Evolutionary conservation across 2,329 filamentous ascomycete genomes (phyloP).

Genomic region (Alternaria burnsii): DNA sequence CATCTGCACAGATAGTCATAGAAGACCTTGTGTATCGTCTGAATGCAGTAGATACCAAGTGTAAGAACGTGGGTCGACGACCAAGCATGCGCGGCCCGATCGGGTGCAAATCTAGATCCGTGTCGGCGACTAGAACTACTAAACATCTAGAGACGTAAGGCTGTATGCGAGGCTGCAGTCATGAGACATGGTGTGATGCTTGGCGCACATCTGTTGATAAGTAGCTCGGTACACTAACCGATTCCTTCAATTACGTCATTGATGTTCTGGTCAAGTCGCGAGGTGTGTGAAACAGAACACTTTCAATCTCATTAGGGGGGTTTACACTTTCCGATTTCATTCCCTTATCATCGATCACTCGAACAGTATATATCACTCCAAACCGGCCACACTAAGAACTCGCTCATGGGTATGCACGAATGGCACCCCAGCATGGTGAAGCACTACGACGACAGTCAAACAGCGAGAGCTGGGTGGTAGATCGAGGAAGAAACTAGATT

Average conservation of each 20-base stretch:
- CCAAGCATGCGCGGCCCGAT: not conserved
- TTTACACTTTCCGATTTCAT: not conserved
- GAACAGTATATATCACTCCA: not conserved
- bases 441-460: not conserved
- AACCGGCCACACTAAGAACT: not conserved
- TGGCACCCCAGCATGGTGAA: not conserved
- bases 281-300: too few species aligned
- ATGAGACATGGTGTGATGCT: not conserved
- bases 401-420: not conserved
- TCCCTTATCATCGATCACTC: not conserved
- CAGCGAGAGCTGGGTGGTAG: not conserved
- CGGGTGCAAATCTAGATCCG: not conserved
- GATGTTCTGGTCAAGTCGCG: not conserved
- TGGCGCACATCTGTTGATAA: not conserved
- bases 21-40: too few species aligned
- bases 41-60: too few species aligned
- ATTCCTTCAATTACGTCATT: not conserved
- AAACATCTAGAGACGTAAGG: not conserved
- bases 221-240: not conserved
- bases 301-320: too few species aligned
- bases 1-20: too few species aligned
- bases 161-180: slow-evolving; percentile 4
- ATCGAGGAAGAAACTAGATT: not conserved
- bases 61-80: too few species aligned
- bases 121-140: not conserved